Percentiles rank a stretch among this genome's conserved stretches.
Evolutionary conservation across 2,329 filamentous ascomycete genomes (phyloP).

Genomic region (Laburnicola sp.): DNA sequence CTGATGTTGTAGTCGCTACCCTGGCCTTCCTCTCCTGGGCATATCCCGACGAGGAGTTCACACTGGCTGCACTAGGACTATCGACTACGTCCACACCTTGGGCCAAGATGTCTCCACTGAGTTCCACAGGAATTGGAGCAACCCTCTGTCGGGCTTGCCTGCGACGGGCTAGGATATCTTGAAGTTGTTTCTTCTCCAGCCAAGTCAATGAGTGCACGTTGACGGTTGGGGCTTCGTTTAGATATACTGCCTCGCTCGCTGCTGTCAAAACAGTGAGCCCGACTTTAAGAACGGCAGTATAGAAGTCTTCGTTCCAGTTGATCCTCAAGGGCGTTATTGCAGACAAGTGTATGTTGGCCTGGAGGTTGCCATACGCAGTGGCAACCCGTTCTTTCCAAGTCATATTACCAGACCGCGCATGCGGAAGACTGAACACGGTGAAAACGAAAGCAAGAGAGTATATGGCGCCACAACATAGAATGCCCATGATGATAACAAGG

Average conservation of each 20-base stretch:
- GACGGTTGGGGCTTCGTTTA: conserved; percentile 83
- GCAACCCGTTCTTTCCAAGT: conserved; percentile 63
- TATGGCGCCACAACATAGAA: conserved; percentile 72
- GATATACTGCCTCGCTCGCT: conserved; percentile 91
- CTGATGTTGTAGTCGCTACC: conserved; percentile 27
- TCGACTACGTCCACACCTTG: conserved; percentile 37
- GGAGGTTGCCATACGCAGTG: conserved; percentile 83
- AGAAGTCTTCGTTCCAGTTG: conserved; percentile 90
- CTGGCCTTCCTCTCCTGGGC: conserved; percentile 69
- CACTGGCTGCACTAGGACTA: conserved; percentile 41
- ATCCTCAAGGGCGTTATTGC: conserved; percentile 68
- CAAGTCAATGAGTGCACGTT: conserved; percentile 78
- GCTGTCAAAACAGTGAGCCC: conserved; percentile 89
- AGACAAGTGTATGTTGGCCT: conserved; percentile 84
- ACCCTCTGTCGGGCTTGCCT: conserved; percentile 43
- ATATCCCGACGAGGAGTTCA: conserved; percentile 54
- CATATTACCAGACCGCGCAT: conserved; percentile 49
- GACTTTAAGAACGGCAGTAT: conserved; percentile 81
- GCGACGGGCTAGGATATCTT: conserved; percentile 67
- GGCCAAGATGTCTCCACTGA: conserved; percentile 48
- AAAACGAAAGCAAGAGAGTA: conserved; percentile 76
- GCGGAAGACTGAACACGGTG: conserved; percentile 69
- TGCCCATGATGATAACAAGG: conserved; percentile 80
- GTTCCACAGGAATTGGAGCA: conserved; percentile 47
- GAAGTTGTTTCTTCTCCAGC: conserved; percentile 84